Conservation (phyloP, 23 red algal species). For the Gracilariopsis chorda region DNA sequence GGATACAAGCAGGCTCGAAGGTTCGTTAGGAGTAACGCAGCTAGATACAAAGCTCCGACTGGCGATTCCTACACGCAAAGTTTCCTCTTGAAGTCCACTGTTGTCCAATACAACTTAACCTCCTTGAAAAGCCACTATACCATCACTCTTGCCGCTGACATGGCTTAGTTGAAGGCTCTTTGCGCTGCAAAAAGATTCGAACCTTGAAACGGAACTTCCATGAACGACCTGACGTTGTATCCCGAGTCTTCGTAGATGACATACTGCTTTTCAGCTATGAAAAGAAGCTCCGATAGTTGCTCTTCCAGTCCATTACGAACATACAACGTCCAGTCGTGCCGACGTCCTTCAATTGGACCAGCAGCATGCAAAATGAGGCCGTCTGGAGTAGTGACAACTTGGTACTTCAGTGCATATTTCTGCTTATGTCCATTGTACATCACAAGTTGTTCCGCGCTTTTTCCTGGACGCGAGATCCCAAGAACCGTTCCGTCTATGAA, state of each 20-base stretch:
- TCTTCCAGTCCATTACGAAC: too few relatives aligned
- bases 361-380: too few relatives aligned
- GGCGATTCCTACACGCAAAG: neutral
- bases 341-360: too few relatives aligned
- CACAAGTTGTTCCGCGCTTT: too few relatives aligned
- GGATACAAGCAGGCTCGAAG: neutral
- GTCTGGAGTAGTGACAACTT: too few relatives aligned
- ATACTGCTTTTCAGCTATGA: neutral
- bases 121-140: slow-evolving; percentile 6
- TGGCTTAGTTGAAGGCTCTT: neutral
- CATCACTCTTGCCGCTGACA: neutral
- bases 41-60: neutral
- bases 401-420: too few relatives aligned
- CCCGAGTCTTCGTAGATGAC: neutral
- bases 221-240: neutral
- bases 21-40: neutral
- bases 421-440: too few relatives aligned
- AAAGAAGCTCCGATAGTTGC: neutral
- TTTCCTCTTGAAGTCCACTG: neutral
- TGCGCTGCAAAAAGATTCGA: neutral
- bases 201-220: slow-evolving; percentile 2
- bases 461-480: too few relatives aligned
- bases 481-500: too few relatives aligned
- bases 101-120: neutral
- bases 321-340: too few relatives aligned